These are phyloP conservation scores for Leccinellum rugosiceps DNA, from an alignment of 768 basidiomycete species.

Conservation along the genomic window DNA sequence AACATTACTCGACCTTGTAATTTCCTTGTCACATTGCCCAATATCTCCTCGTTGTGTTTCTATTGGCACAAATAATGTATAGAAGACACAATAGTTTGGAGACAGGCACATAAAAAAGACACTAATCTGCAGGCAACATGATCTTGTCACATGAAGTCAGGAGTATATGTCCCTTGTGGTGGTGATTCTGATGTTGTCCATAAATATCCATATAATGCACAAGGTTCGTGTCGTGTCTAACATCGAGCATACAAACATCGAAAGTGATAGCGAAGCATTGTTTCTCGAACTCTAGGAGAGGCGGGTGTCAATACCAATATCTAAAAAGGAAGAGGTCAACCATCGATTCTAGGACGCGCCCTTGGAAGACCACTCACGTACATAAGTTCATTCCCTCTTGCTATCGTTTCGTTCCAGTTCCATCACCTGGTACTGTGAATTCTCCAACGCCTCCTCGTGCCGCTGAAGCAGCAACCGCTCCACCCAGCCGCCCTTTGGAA, in stretches of 20 bases:
- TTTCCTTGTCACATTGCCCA: neutral
- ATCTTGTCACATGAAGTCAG: too few species aligned
- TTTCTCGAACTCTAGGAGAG: neutral
- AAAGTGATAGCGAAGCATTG: neutral
- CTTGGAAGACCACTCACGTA: neutral
- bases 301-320: neutral
- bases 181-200: neutral
- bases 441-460: slow-evolving; percentile 45
- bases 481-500: slow-evolving; percentile 83
- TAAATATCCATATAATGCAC: neutral
- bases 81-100: neutral
- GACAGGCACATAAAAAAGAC: neutral
- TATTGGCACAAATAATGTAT: neutral
- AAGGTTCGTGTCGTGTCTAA: neutral
- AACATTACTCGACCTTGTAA: neutral
- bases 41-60: neutral
- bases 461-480: slow-evolving; percentile 66
- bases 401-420: neutral
- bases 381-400: neutral
- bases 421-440: neutral
- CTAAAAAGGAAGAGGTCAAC: neutral
- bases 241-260: neutral
- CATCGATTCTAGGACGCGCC: neutral
- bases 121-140: neutral
- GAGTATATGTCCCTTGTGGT: neutral